Evolutionary conservation across 1,139 yeast species (phyloP), one percentile per base, ranked within the genome.

Genomic region (Pichia terricola): DNA sequence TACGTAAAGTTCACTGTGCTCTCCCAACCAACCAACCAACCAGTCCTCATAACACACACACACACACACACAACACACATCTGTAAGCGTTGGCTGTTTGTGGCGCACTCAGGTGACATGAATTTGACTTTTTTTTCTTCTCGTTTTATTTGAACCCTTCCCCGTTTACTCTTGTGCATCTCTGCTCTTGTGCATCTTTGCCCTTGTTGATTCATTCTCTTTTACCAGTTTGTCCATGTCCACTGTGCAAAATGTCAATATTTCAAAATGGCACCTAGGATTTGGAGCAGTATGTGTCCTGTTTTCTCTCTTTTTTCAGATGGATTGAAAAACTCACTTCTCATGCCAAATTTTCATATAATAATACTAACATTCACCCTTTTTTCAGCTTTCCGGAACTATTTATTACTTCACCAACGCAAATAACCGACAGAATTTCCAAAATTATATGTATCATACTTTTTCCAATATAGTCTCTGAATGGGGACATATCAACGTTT

Each of bases 361-460:
- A 16, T n/a, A 37, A 31, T 37, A 39, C 48, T 49, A 37, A 50
- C 53, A 22, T 35, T 22, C 3, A 34, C 26, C 34, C 22, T 34
- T 16, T 7, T n/a, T 32, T 36, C 26, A 49, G 52, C 10, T 47
- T 22, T 44, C 52, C 3, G 52, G 50, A 11, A 48, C 47, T 8
- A 39, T 52, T 33, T 44, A 51, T 32, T 58, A 55, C 38, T 46
- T 57, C 31, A 50, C 56, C 4, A 55, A 59, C 26, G 44, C 55
- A n/a, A 44, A 54, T 26, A 45, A 52, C 11, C 46, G 45, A 35
- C 41, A 45, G 22, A 41, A 50, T 16, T 42, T 50, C 25, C 50
- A 48, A 30, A 43, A 42, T 10, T 49, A 49, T 34, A 28, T 50
- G 16, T 52, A 49, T 35, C 48, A 45, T 5, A 40, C 44, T 11